Conservation (phyloP, 1,284 basidiomycete genomes). For the Irpex rosettiformis region DNA sequence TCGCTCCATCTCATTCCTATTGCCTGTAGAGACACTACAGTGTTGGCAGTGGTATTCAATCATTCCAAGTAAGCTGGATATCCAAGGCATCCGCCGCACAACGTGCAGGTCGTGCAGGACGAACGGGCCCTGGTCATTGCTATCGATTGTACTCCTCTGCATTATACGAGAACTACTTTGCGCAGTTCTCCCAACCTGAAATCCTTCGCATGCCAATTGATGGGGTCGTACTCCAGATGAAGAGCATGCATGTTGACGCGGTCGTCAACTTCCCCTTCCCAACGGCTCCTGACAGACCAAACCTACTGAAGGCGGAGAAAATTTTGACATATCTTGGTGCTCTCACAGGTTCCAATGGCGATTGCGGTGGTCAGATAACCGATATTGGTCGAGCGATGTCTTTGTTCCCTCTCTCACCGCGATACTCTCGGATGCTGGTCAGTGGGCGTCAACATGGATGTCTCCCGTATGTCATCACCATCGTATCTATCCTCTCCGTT, state of each 20-base stretch:
- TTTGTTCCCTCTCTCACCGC: conserved; percentile 88
- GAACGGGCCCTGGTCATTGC: conserved; percentile 78
- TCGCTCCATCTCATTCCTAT: background rate
- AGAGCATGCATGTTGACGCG: conserved; percentile 97
- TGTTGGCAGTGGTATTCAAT: conserved; percentile 58
- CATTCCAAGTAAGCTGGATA: conserved; percentile 72
- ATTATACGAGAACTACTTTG: conserved; percentile 91
- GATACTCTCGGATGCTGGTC: conserved; percentile 94
- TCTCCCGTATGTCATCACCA: conserved; percentile 86
- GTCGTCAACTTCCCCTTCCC: conserved; percentile 99
- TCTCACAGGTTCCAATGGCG: conserved; percentile 42
- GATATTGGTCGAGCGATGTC: conserved; percentile 90
- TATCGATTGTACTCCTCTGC: conserved; percentile 74
- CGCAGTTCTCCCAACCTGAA: conserved; percentile 85
- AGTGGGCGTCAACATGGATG: conserved; percentile 91
- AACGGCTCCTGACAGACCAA: conserved; percentile 85
- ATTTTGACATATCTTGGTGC: conserved; percentile 85
- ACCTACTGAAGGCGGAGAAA: conserved; percentile 81
- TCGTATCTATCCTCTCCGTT: conserved; percentile 91
- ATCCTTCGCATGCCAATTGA: conserved; percentile 97
- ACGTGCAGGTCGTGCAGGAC: conserved; percentile 72
- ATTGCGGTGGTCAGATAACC: conserved; percentile 69
- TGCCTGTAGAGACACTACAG: conserved; percentile 51
- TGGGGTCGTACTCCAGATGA: conserved; percentile 97
- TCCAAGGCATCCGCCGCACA: conserved; percentile 76